These are phyloP conservation scores for Termitomyces sp. DNA, from an alignment of 768 basidiomycete genomes.

Conservation along the genomic window DNA sequence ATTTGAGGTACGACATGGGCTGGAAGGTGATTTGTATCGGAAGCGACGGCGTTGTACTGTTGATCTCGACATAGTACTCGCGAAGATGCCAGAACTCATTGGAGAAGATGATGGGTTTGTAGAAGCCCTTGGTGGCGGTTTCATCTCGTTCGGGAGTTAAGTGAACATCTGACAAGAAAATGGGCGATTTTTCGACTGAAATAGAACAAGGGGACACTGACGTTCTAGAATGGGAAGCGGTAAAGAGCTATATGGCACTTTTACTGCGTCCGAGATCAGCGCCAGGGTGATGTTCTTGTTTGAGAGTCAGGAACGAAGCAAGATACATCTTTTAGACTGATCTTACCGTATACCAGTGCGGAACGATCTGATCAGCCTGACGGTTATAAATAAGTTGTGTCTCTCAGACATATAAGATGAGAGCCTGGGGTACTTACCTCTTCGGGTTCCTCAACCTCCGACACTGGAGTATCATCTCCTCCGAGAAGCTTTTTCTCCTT, in stretches of 20 bases:
- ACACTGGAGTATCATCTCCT: slow-evolving; percentile 31
- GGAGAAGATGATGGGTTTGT: slow-evolving; percentile 87
- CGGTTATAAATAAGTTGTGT: background rate
- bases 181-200: slow-evolving; percentile 9
- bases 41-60: slow-evolving; percentile 72
- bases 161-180: slow-evolving; percentile 53
- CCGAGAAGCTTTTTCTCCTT: slow-evolving; percentile 82
- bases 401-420: too few relatives aligned
- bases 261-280: slow-evolving; percentile 69
- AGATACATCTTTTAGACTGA: background rate
- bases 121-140: slow-evolving; percentile 64
- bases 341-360: slow-evolving; percentile 80
- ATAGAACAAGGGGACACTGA: slow-evolving; percentile 36
- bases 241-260: slow-evolving; percentile 52
- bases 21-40: slow-evolving; percentile 83
- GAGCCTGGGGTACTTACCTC: slow-evolving; percentile 41
- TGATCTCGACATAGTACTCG: slow-evolving; percentile 81
- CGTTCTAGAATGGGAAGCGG: slow-evolving; percentile 62
- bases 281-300: slow-evolving; percentile 85
- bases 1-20: slow-evolving; percentile 85
- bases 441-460: slow-evolving; percentile 40
- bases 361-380: slow-evolving; percentile 60
- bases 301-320: background rate
- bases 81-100: slow-evolving; percentile 96
- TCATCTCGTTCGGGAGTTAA: slow-evolving; percentile 61